A percentile compares a stretch with the other conserved stretches of the same genome.
phyloP scores from a whole-genome alignment of 2,329 filamentous ascomycete species.

The Aspergillus persii region DNA sequence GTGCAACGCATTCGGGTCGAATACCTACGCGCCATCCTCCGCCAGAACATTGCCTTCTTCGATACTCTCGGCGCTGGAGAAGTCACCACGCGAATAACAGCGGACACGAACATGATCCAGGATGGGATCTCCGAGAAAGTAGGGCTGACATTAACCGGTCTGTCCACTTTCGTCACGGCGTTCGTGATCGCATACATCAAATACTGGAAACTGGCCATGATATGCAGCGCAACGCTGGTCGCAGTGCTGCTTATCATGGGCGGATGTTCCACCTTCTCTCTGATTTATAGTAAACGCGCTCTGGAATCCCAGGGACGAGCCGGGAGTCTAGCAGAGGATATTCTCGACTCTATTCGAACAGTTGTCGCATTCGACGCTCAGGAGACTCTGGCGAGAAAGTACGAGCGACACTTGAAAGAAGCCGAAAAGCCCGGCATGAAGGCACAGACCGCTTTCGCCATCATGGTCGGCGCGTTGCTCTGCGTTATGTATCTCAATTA shows the following conservation, averaged over 20 bases:
- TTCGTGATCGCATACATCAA: constrained; percentile 86
- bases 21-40: constrained; percentile 77
- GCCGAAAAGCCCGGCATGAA: constrained; percentile 27
- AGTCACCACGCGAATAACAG: constrained; percentile 86
- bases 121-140: constrained; percentile 90
- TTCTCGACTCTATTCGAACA: constrained; percentile 50
- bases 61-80: constrained; percentile 88
- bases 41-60: constrained; percentile 85
- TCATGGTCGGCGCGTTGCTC: constrained; percentile 30
- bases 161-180: constrained; percentile 78
- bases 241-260: constrained; percentile 74
- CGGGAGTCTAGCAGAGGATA: constrained; percentile 50
- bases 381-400: constrained; percentile 26
- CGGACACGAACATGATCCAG: constrained; percentile 86
- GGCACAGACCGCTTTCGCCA: constrained; percentile 26
- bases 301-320: constrained; percentile 69
- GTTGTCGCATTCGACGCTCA: constrained; percentile 49
- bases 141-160: constrained; percentile 67
- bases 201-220: constrained; percentile 89
- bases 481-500: constrained; percentile 34
- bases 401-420: constrained; percentile 24
- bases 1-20: constrained; percentile 71
- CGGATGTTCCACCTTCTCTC: constrained; percentile 65
- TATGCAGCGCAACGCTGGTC: constrained; percentile 73
- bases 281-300: constrained; percentile 73